Evolutionary conservation across 1,139 yeast genomes (phyloP).

Genomic region (Pichia sp.): DNA sequence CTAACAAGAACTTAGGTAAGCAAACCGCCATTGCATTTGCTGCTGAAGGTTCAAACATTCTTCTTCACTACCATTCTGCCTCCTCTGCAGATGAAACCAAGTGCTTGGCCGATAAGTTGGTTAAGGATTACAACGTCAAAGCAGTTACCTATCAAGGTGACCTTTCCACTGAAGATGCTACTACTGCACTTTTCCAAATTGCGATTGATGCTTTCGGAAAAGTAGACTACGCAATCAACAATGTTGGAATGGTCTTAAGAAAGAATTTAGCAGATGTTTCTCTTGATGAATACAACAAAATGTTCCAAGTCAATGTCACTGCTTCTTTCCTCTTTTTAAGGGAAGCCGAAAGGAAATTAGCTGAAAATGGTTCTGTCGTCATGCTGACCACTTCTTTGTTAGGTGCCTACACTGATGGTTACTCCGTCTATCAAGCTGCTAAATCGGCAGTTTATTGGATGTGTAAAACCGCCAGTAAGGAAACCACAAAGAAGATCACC

Average conservation of each 20-base stretch:
- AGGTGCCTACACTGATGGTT: slow-evolving; percentile 58
- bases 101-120: slow-evolving; percentile 35
- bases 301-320: slow-evolving; percentile 51
- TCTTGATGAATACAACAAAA: slow-evolving; percentile 47
- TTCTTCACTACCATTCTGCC: slow-evolving; percentile 49
- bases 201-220: slow-evolving; percentile 42
- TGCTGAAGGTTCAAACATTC: slow-evolving; percentile 45
- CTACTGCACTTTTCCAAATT: slow-evolving; percentile 38
- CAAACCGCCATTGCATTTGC: slow-evolving; percentile 54
- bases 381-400: slow-evolving; percentile 56
- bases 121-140: slow-evolving; percentile 32
- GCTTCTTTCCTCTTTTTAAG: slow-evolving; percentile 56
- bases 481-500: slow-evolving; percentile 42
- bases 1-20: slow-evolving; percentile 59
- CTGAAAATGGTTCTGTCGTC: slow-evolving; percentile 49
- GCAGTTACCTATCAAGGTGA: slow-evolving; percentile 42
- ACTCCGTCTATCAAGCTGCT: slow-evolving; percentile 53
- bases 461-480: slow-evolving; percentile 52
- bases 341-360: slow-evolving; percentile 46
- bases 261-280: slow-evolving; percentile 42
- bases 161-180: slow-evolving; percentile 38
- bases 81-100: slow-evolving; percentile 37
- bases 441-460: slow-evolving; percentile 59
- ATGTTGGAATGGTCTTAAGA: slow-evolving; percentile 61
- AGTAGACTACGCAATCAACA: slow-evolving; percentile 58